Evolutionary conservation across 31 red algal genomes (phyloP).

Genomic region (Endocladia muricata): DNA sequence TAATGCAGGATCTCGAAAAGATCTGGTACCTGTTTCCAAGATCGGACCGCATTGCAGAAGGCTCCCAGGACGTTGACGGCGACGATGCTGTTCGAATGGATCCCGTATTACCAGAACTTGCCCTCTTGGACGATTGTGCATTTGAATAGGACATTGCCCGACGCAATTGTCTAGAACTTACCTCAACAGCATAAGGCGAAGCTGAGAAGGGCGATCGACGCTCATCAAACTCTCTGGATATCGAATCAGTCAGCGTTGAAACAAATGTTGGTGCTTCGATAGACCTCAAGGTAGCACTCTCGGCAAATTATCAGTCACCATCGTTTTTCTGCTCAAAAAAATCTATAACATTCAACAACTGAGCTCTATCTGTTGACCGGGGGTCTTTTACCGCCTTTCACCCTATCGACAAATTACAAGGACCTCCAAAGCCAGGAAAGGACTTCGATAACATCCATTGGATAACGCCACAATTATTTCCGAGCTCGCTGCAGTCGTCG

Average conservation of each 20-base stretch:
- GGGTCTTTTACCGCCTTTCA: not conserved
- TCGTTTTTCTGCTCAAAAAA: not conserved
- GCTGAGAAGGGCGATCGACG: not conserved
- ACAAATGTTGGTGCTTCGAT: not conserved
- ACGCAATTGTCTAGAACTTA: not conserved
- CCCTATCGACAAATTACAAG: not conserved
- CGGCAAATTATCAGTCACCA: not conserved
- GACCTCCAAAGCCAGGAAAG: not conserved
- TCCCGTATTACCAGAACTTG: not conserved
- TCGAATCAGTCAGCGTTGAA: not conserved
- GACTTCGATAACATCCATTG: not conserved
- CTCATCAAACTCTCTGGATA: not conserved
- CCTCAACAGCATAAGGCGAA: not conserved
- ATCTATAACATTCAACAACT: not conserved
- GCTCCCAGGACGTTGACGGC: not conserved
- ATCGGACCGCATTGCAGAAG: not conserved
- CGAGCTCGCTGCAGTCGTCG: not conserved
- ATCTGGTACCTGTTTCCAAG: not conserved
- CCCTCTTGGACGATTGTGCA: not conserved
- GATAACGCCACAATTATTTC: not conserved
- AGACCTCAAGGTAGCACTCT: not conserved
- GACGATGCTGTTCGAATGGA: not conserved
- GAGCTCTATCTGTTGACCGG: not conserved
- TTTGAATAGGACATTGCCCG: not conserved
- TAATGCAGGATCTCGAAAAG: slow-evolving; percentile 8